Base-by-base conservation (phyloP, 106 monocot species). In the Amphibolis antarctica region DNA sequence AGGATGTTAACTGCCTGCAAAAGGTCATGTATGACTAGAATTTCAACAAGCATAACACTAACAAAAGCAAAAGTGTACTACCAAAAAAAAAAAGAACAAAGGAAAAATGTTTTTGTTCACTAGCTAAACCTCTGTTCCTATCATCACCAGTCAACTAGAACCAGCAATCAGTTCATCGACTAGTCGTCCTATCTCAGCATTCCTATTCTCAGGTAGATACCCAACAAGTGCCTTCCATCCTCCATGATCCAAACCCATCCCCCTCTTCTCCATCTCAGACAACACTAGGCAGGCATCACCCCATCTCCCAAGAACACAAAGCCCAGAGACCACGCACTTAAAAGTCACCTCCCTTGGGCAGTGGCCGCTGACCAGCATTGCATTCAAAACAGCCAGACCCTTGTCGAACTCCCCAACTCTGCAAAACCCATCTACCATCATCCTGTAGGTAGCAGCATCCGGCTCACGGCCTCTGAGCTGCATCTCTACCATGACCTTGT, bases 401-500 rank as follows among this genome's bases (percentile, higher is more conserved):
- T 74, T 71, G 24, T 73, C 98, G 27, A 85, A 98, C 24, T 88
- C 82, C 23, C 68, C 20, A 12, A 21, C 74, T 23, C 64, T 74
- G 63, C 84, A 85, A 50, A 88, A 88, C 24, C 87, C 87, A 72
- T 91, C 98, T 1, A 88, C 62, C 71, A 91, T 79, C 70, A 87
- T 82, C 64, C 91, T 72, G 48, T 81, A 91, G 12, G 72, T 74
- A 9, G 87, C 80, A 1, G 91, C 91, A 44, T 48, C 68, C n/a
- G 82, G 79, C 62, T 63, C 70, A 15, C 54, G 62, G 0, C 84
- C 81, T 49, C 72, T 74, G 7, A 91, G 46, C 78, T 88, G 72
- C 91, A 91, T 98, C n/a, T 91, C 85, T 23, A 98, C 82, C 54
- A 88, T 44, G 69, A 88, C 73, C 77, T 69, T 87, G 51, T 98